Base-by-base conservation (phyloP, 441 rosid species). In the Macaranga tanarius region DNA sequence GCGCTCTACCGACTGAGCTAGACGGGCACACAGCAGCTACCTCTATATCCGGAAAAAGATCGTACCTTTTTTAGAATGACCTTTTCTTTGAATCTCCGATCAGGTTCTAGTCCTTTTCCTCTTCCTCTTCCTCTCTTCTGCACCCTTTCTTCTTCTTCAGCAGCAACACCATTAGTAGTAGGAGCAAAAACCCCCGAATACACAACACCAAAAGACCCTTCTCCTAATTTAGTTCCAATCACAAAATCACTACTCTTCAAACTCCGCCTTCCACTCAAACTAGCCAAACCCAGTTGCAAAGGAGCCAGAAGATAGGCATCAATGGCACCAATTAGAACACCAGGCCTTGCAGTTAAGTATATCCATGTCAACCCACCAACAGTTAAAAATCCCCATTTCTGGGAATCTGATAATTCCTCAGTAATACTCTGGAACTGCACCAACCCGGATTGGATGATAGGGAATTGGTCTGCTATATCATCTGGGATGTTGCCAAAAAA, bases 181-280 rank as follows among this genome's bases (percentile, higher is more conserved):
- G 97, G 97, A 78, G 88, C 85, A 73, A 92, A 66, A 31, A 79
- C 86, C 13, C 99, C 99, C 20, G 89, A 84, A 71, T 95, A 92
- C 26, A 95, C 99, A 65, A 92, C 79, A 38, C 99, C 97, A 74
- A 91, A 95, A 48, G 97, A 89, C 75, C 99, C 99, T 88, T 95
- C 99, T 11, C 99, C 99, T 47, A 95, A 65, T 78, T 90, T 92
- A 64, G 90, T 86, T n/a, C 86, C 87, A 50, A 95, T 70, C 77
- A 88, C 26, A 83, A 95, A 92, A 76, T 92, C 95, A 45, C 85
- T 77, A 66, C 85, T 87, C 85, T 87, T 91, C 79, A 91, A 81
- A 79, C 79, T 88, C 86, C 93, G 86, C 65, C 89, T 78, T 51
- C 99, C 97, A 23, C 51, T 84, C 79, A 94, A 81, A 78, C 86